Percentiles rank a stretch among this genome's conserved stretches.
phyloP scores from a whole-genome alignment of 495 filamentous ascomycete species.

The Hypomontagnella monticulosa region DNA sequence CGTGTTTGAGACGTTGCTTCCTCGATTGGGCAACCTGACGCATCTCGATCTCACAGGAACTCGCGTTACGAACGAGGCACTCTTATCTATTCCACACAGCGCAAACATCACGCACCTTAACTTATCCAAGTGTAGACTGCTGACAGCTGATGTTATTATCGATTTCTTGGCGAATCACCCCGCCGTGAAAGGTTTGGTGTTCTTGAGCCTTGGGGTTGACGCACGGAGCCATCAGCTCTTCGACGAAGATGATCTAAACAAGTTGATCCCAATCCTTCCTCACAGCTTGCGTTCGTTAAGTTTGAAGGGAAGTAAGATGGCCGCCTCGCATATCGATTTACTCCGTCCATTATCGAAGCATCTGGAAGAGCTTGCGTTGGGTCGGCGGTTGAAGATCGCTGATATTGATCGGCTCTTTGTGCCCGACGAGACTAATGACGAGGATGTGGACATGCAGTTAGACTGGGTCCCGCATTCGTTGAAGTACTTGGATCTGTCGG shows the following conservation, averaged over 20 bases:
- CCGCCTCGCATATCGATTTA: slow-evolving; percentile 68
- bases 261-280: slow-evolving; percentile 75
- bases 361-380: slow-evolving; percentile 80
- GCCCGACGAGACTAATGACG: slow-evolving; percentile 53
- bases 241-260: slow-evolving; percentile 69
- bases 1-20: slow-evolving; percentile 75
- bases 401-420: slow-evolving; percentile 70
- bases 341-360: slow-evolving; percentile 80
- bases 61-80: slow-evolving; percentile 76
- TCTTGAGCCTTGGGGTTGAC: slow-evolving; percentile 79
- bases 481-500: slow-evolving; percentile 77
- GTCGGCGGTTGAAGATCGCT: slow-evolving; percentile 69
- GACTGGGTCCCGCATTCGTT: slow-evolving; percentile 70
- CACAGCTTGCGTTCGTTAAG: slow-evolving; percentile 76
- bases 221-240: slow-evolving; percentile 77
- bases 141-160: slow-evolving; percentile 73
- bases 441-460: slow-evolving; percentile 44
- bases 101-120: slow-evolving; percentile 84
- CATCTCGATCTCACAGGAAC: slow-evolving; percentile 86
- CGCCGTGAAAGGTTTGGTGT: slow-evolving; percentile 72
- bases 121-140: slow-evolving; percentile 76
- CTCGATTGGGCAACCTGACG: slow-evolving; percentile 74
- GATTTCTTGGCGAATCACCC: slow-evolving; percentile 79
- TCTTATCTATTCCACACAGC: slow-evolving; percentile 74
- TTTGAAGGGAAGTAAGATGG: slow-evolving; percentile 78